These are phyloP conservation scores for Fusarium papillatum DNA, from an alignment of 2,329 filamentous ascomycete species.

Conservation along the genomic window DNA sequence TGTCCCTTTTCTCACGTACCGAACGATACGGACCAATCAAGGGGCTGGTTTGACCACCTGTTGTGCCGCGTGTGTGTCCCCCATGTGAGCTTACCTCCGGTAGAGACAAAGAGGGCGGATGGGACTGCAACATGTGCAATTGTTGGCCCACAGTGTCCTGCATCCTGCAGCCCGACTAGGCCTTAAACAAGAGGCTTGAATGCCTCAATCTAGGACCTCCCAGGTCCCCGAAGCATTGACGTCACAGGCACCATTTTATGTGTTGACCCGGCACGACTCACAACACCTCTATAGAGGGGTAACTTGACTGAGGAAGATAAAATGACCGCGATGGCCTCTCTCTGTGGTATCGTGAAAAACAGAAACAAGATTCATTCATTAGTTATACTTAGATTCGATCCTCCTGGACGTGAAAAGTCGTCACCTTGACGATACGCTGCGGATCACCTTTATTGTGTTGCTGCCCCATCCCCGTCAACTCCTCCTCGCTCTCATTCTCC, in stretches of 20 bases:
- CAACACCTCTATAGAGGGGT: neutral
- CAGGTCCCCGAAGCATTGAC: constrained; percentile 20
- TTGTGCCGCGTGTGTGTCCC: neutral
- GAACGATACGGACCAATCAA: neutral
- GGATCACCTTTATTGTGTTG: constrained; percentile 12
- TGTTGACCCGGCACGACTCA: neutral
- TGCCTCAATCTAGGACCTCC: neutral
- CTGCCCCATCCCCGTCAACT: constrained; percentile 28
- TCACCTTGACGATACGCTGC: constrained; percentile 32
- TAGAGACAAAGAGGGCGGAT: neutral
- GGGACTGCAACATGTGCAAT: neutral
- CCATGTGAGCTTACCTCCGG: constrained; percentile 1
- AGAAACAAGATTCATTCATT: constrained; percentile 11
- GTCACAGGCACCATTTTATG: constrained; percentile 26
- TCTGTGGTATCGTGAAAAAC: neutral
- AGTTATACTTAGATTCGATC: constrained; percentile 31
- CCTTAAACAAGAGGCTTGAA: neutral
- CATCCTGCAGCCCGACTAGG: constrained; percentile 1
- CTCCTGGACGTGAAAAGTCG: constrained; percentile 33
- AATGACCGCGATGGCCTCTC: neutral
- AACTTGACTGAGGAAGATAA: neutral
- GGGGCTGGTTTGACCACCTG: neutral
- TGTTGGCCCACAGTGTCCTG: neutral
- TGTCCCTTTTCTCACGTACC: no score
- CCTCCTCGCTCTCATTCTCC: constrained; percentile 38